Conservation (phyloP, 2,329 filamentous ascomycete genomes). For the Camillea tinctor region DNA sequence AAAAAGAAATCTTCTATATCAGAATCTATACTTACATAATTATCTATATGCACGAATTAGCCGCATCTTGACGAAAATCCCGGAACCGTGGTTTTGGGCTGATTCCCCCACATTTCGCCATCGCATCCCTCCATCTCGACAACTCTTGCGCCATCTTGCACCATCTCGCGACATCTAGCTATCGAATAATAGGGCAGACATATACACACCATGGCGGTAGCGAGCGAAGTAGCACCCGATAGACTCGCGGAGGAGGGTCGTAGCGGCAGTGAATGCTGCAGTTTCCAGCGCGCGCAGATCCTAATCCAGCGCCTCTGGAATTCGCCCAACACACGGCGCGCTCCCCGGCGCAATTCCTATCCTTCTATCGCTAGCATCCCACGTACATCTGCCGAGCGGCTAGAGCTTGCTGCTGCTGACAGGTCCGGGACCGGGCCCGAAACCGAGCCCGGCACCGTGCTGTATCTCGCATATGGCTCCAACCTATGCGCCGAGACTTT, state of each 20-base stretch:
- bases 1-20: no score
- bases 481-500: constrained; percentile 84
- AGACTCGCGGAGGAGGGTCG: constrained; percentile 14
- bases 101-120: no score
- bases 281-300: constrained; percentile 15
- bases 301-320: constrained; percentile 17
- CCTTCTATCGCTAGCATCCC: constrained; percentile 35
- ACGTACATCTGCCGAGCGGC: constrained; percentile 37
- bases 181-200: no score
- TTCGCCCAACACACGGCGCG: constrained; percentile 10
- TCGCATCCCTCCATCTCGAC: no score
- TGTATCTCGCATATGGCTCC: constrained; percentile 89
- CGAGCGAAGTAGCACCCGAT: background rate
- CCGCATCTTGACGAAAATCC: no score
- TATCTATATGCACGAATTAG: no score
- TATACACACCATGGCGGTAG: background rate
- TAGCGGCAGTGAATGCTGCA: background rate
- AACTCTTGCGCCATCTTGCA: no score
- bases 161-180: background rate
- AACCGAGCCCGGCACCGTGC: constrained; percentile 48
- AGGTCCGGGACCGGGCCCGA: constrained; percentile 12
- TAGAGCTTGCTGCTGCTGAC: constrained; percentile 34
- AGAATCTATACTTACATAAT: no score
- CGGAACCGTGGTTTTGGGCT: no score
- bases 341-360: constrained; percentile 11